Evolutionary conservation across 2,329 filamentous ascomycete genomes (phyloP).

Genomic region (Diaporthe batatas): DNA sequence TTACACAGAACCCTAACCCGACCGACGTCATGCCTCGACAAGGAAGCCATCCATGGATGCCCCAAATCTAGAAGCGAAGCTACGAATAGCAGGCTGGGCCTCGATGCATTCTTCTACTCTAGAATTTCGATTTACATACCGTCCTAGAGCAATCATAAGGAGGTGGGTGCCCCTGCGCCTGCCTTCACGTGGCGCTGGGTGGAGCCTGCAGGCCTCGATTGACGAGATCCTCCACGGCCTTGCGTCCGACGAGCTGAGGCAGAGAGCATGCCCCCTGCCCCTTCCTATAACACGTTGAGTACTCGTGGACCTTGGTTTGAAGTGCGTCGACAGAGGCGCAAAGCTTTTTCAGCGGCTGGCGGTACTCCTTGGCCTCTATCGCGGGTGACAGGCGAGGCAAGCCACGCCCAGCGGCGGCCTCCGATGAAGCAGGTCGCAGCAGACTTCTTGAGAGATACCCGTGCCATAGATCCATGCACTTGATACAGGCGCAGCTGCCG

Average conservation of each 20-base stretch:
- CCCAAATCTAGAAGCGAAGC: neutral
- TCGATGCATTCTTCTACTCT: no score
- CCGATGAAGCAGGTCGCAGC: neutral
- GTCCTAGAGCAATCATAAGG: neutral
- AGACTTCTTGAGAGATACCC: neutral
- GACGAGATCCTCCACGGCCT: neutral
- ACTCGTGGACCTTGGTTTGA: neutral
- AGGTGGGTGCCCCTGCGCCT: no score
- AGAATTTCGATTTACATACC: neutral
- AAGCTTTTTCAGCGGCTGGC: neutral
- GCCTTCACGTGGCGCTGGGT: neutral
- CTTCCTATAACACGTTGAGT: neutral
- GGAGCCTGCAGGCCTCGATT: neutral
- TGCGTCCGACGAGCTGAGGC: neutral
- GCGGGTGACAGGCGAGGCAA: neutral
- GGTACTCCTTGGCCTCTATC: neutral
- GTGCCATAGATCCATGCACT: neutral
- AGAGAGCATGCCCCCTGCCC: neutral
- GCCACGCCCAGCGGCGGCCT: neutral
- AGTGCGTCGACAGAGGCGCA: neutral
- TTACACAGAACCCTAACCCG: slow-evolving; percentile 18
- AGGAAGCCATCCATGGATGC: no score
- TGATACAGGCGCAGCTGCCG: neutral
- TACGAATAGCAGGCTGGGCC: neutral
- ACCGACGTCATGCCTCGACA: neutral